These are phyloP conservation scores for Lipomyces kockii DNA, from an alignment of 805 yeast species.

Conservation along the genomic window DNA sequence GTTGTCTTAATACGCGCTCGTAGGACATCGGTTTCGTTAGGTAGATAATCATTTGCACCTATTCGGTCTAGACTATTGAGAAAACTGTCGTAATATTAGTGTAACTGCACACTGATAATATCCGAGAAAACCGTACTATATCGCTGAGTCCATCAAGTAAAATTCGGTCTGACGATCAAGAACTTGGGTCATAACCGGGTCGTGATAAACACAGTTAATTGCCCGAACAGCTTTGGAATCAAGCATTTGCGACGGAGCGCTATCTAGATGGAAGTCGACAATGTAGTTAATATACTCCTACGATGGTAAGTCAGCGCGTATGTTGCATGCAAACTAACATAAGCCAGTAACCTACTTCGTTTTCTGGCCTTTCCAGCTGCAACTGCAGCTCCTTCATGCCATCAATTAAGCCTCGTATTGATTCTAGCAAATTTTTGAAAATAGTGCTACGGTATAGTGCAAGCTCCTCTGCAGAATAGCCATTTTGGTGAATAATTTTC, in stretches of 20 bases:
- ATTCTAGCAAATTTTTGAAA: slow-evolving; percentile 74
- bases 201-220: slow-evolving; percentile 58
- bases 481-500: slow-evolving; percentile 75
- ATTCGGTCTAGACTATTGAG: slow-evolving; percentile 69
- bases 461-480: slow-evolving; percentile 71
- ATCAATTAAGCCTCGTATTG: slow-evolving; percentile 70
- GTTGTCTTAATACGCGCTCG: slow-evolving; percentile 91
- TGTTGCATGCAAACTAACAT: neutral
- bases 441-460: slow-evolving; percentile 78
- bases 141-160: slow-evolving; percentile 83
- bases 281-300: slow-evolving; percentile 19
- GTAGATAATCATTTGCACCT: slow-evolving; percentile 63
- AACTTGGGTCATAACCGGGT: slow-evolving; percentile 62
- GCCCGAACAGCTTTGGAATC: slow-evolving; percentile 55
- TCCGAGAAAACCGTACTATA: slow-evolving; percentile 49
- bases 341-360: slow-evolving; percentile 7
- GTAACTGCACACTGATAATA: neutral
- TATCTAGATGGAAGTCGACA: slow-evolving; percentile 30
- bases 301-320: slow-evolving; percentile 44
- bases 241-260: slow-evolving; percentile 59
- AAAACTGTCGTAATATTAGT: slow-evolving; percentile 48
- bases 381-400: slow-evolving; percentile 42
- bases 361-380: slow-evolving; percentile 7
- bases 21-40: slow-evolving; percentile 75
- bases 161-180: slow-evolving; percentile 67